phyloP scores from a whole-genome alignment of 2,329 filamentous ascomycete species.

The Fusarium buharicum region DNA sequence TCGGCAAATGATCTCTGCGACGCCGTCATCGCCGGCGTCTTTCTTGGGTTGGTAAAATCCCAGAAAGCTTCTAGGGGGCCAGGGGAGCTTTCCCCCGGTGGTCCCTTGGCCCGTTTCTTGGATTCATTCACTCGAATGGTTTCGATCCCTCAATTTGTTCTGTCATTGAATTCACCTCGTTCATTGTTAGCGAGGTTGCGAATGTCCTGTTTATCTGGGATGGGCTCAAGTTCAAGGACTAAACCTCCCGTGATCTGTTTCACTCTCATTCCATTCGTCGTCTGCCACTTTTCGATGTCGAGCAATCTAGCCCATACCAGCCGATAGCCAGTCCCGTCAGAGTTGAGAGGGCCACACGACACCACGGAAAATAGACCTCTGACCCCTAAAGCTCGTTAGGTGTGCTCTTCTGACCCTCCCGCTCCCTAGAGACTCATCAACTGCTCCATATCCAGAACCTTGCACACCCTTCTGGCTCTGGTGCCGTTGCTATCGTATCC shows the following conservation, averaged over 20 bases:
- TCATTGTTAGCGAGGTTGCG: slow-evolving; percentile 24
- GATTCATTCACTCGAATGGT: slow-evolving; percentile 6
- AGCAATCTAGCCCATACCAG: slow-evolving; percentile 37
- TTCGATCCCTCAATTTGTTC: slow-evolving; percentile 33
- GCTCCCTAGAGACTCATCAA: slow-evolving; percentile 20
- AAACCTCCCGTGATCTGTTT: slow-evolving; percentile 37
- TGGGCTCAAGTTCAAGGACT: slow-evolving; percentile 23
- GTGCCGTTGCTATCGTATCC: slow-evolving; percentile 21
- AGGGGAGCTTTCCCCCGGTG: slow-evolving; percentile 35
- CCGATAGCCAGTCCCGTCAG: slow-evolving; percentile 33
- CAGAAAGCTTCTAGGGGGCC: slow-evolving; percentile 33
- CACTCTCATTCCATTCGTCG: slow-evolving; percentile 32
- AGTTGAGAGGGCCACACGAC: slow-evolving; percentile 37
- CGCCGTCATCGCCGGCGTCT: slow-evolving; percentile 25
- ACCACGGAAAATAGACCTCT: slow-evolving; percentile 28
- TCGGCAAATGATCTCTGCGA: slow-evolving; percentile 27
- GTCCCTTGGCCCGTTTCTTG: slow-evolving; percentile 27
- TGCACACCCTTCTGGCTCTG: slow-evolving; percentile 29
- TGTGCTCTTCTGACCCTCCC: slow-evolving; percentile 41
- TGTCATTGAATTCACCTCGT: slow-evolving; percentile 28
- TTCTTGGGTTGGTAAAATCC: slow-evolving; percentile 13
- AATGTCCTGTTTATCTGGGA: slow-evolving; percentile 32
- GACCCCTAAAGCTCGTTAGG: slow-evolving; percentile 33
- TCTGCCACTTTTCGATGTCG: slow-evolving; percentile 16
- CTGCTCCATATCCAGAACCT: slow-evolving; percentile 28